Percentiles rank a stretch among this genome's conserved stretches.
Conservation (phyloP, 306 rosid genomes). For the Vicia faba region DNA sequence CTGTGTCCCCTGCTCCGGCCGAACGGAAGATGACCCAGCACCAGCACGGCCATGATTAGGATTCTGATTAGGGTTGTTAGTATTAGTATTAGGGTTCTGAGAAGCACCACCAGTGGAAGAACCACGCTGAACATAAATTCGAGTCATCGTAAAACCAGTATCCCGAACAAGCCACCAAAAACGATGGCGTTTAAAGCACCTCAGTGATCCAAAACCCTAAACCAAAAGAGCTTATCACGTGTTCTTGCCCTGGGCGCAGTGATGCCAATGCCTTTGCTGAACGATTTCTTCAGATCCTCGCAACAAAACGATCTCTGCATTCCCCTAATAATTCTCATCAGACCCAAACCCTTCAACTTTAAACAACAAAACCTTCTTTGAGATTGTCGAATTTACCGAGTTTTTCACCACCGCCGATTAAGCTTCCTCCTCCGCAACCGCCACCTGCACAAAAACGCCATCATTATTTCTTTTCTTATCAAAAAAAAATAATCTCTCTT, state of each 20-base stretch:
- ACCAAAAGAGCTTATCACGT: conserved; percentile 63
- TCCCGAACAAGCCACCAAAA: background rate
- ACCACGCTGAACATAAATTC: conserved; percentile 77
- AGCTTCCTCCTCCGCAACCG: conserved; percentile 38
- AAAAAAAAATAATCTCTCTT: too few species aligned
- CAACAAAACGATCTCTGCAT: conserved; percentile 90
- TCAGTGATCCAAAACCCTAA: conserved; percentile 26
- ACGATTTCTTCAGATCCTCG: conserved; percentile 68
- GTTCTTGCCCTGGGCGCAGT: conserved; percentile 89
- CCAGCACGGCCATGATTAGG: conserved; percentile 32
- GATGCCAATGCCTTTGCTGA: conserved; percentile 85
- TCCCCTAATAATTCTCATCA: conserved; percentile 99
- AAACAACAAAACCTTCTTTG: conserved; percentile 76
- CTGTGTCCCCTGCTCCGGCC: conserved; percentile 49
- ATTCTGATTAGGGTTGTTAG: background rate
- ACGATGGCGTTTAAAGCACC: conserved; percentile 36
- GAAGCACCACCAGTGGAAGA: conserved; percentile 61
- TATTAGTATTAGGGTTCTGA: conserved; percentile 44
- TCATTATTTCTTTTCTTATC: background rate
- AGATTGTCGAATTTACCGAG: conserved; percentile 60
- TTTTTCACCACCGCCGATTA: conserved; percentile 22
- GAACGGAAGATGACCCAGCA: conserved; percentile 51
- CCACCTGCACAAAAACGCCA: conserved; percentile 56
- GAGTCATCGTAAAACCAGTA: conserved; percentile 57
- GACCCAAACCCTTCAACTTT: conserved; percentile 78